Percentiles rank a stretch among this genome's conserved stretches.
Evolutionary conservation across 345 rosid genomes (phyloP).

Genomic region (Populus deltoides): DNA sequence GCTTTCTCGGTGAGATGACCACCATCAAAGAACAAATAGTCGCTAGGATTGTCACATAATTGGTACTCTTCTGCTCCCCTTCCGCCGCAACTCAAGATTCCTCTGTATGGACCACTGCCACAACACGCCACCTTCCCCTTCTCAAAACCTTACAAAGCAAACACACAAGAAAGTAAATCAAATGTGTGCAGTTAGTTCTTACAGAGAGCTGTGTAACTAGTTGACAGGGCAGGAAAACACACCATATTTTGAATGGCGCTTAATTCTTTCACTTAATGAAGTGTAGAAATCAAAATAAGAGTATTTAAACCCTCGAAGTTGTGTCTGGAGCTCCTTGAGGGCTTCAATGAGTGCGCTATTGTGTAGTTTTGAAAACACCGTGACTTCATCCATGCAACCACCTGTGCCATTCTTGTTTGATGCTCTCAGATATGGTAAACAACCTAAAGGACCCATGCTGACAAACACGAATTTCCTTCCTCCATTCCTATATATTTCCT

Average conservation of each 20-base stretch:
- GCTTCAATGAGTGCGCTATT: constrained; percentile 20
- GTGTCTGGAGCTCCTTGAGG: constrained; percentile 9
- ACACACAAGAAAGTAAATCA: neutral
- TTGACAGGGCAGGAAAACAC: neutral
- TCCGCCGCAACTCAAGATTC: neutral
- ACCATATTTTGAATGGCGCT: constrained; percentile 26
- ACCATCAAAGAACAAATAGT: constrained; percentile 36
- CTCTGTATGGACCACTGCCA: neutral
- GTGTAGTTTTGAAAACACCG: constrained; percentile 25
- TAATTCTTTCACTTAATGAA: neutral
- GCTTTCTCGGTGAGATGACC: constrained; percentile 32
- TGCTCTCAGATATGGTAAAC: constrained; percentile 20
- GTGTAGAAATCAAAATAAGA: neutral
- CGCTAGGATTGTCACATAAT: constrained; percentile 19
- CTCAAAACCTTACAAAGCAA: neutral
- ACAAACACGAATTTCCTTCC: constrained; percentile 49
- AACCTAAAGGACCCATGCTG: constrained; percentile 23
- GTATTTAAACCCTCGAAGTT: constrained; percentile 30
- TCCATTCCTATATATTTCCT: constrained; percentile 42
- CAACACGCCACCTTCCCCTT: too few relatives aligned
- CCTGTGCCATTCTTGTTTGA: constrained; percentile 2
- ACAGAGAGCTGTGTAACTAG: neutral
- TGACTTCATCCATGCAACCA: constrained; percentile 20
- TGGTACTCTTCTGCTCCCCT: constrained; percentile 1
- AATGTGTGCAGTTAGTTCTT: neutral